Base-by-base conservation (phyloP, 2,329 filamentous ascomycete species). In the Beauveria caledonica region DNA sequence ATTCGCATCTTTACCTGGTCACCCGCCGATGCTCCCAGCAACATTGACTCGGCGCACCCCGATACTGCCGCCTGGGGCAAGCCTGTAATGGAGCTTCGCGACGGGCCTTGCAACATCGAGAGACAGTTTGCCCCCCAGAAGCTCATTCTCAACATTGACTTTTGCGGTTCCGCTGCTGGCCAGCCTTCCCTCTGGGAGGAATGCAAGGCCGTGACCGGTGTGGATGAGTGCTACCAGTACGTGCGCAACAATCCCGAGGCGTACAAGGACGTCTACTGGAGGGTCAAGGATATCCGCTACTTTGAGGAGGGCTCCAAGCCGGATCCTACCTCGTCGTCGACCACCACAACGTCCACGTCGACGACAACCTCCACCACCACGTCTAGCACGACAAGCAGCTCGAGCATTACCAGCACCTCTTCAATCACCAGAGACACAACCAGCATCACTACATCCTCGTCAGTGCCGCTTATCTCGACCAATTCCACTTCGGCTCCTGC, bases 1-100 rank as follows among this genome's bases (percentile, higher is more conserved):
- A 85, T 91, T 67, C 82, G 77, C 48, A 76, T 89, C 60, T 90
- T 82, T 80, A 85, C 85, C 72, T 90, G 88, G 71, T 76, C 81
- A 0, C 80, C 82, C 33, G 69, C 68, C 27, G 68, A 72, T 13
- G 77, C 86, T n/a, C 86, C 87, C 0, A 66, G 69, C 1, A 85
- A 89, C 69, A 80, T 88, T 53, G 70, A 71, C 9, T 62, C 54
- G n/a, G 64, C 62, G 56, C 64, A 66, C 15, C 69, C 69, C 13
- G 55, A 63, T 29, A 69, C 69, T 13, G 55, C 60, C 21, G 59
- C 39, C 9, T 72, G 69, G 69, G 69, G 69, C 13, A 60, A 50
- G 9, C 70, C 70, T 5, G 40, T 52, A 2, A 15, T 23, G 11
- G 64, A 65, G 42, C 68, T 69, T 55, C 50, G 61, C 29, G 67